These are phyloP conservation scores for Saxophila tyrrhenica DNA, from an alignment of 495 filamentous ascomycete genomes.

Conservation along the genomic window DNA sequence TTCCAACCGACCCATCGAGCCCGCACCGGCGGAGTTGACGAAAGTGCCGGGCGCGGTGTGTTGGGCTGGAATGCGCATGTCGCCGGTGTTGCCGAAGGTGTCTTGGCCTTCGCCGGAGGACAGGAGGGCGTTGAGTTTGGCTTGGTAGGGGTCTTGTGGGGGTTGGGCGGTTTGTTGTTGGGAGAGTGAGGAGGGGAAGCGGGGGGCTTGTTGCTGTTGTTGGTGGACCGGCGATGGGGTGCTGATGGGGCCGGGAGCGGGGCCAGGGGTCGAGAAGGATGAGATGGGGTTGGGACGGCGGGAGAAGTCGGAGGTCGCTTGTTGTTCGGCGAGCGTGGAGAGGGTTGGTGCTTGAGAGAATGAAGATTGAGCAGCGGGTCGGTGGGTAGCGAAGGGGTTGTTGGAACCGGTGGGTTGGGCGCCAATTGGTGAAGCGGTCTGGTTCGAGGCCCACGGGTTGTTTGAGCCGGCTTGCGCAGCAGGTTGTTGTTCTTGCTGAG, in stretches of 20 bases:
- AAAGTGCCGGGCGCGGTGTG: conserved; percentile 96
- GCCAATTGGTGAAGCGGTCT: conserved; percentile 39
- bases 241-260: conserved; percentile 3
- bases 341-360: conserved; percentile 27
- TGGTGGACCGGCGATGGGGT: conserved; percentile 7
- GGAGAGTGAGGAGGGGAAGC: neutral
- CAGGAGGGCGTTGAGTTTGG: conserved; percentile 83
- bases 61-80: conserved; percentile 89
- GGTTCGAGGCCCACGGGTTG: conserved; percentile 62
- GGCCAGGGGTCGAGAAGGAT: conserved; percentile 26
- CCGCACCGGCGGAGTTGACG: conserved; percentile 83
- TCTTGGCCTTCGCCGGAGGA: conserved; percentile 82
- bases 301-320: conserved; percentile 31
- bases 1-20: conserved; percentile 50
- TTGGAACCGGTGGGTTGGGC: conserved; percentile 80
- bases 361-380: conserved; percentile 30
- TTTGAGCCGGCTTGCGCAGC: conserved; percentile 59
- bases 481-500: conserved; percentile 32
- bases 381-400: conserved; percentile 74
- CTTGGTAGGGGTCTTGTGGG: conserved; percentile 62
- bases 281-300: conserved; percentile 25
- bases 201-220: conserved; percentile 32
- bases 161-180: conserved; percentile 15
- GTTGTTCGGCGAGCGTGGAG: conserved; percentile 46
- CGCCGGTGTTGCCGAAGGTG: conserved; percentile 91